Percentiles rank a stretch among this genome's conserved stretches.
Evolutionary conservation across 2,329 filamentous ascomycete species (phyloP).

Genomic region (Botrytis sinoallii): DNA sequence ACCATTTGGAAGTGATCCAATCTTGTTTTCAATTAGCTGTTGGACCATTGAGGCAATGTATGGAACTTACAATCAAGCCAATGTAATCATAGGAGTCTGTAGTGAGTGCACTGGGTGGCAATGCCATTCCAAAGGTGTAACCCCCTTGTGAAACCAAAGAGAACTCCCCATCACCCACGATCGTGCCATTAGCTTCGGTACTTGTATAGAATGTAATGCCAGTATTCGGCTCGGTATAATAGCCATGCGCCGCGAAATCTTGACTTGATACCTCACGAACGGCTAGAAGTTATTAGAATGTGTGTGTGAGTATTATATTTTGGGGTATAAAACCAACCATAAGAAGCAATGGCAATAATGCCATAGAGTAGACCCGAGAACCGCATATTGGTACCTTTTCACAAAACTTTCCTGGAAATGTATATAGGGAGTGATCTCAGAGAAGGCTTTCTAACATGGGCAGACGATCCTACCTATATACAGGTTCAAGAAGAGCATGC

Average conservation of each 20-base stretch:
- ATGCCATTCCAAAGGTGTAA: constrained; percentile 53
- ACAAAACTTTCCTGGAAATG: neutral
- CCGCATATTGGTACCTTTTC: constrained; percentile 31
- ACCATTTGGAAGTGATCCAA: constrained; percentile 45
- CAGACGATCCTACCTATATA: neutral
- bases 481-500: neutral
- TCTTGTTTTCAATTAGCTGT: constrained; percentile 20
- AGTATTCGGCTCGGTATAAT: constrained; percentile 47
- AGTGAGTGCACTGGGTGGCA: constrained; percentile 49
- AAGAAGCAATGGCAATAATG: constrained; percentile 28
- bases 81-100: constrained; percentile 55
- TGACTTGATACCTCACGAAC: constrained; percentile 29
- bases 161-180: constrained; percentile 37
- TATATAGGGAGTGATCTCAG: neutral
- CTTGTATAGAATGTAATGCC: constrained; percentile 54
- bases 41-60: neutral
- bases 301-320: neutral
- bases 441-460: neutral
- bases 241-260: constrained; percentile 35
- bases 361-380: constrained; percentile 26
- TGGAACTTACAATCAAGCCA: constrained; percentile 50
- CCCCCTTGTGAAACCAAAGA: constrained; percentile 39
- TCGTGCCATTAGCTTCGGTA: constrained; percentile 42
- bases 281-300: constrained; percentile 25
- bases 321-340: constrained; percentile 23